Evolutionary conservation across 2,329 filamentous ascomycete genomes (phyloP).

Genomic region (Ascosphaera aggregata): DNA sequence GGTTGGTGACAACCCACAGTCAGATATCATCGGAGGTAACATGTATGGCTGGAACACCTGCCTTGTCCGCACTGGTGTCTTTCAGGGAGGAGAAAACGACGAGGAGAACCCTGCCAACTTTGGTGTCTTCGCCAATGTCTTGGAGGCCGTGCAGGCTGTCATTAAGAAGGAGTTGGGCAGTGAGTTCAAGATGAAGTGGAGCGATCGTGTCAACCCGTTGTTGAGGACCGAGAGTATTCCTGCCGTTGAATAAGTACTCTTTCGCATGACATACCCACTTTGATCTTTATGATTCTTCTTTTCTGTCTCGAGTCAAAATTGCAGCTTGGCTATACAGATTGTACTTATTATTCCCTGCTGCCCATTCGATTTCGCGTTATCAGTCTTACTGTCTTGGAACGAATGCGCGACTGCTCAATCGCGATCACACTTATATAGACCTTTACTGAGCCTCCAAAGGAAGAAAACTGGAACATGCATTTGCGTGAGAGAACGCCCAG

Average conservation of each 20-base stretch:
- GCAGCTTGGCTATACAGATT: conserved; percentile 1
- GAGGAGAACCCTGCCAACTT: conserved; percentile 55
- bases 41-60: conserved; percentile 69
- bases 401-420: too few relatives aligned
- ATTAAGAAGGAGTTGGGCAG: conserved; percentile 46
- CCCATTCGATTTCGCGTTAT: too few relatives aligned
- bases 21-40: conserved; percentile 54
- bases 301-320: not conserved
- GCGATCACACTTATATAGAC: too few relatives aligned
- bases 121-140: conserved; percentile 50
- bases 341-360: too few relatives aligned
- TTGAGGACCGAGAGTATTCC: conserved; percentile 28
- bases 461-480: too few relatives aligned
- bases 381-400: too few relatives aligned
- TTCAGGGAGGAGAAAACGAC: conserved; percentile 54
- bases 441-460: too few relatives aligned
- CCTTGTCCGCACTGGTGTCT: conserved; percentile 53
- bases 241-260: conserved; percentile 29
- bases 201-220: conserved; percentile 46
- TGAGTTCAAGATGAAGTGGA: conserved; percentile 52
- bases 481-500: too few relatives aligned
- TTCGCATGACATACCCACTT: not conserved
- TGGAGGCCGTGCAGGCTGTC: conserved; percentile 45
- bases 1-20: conserved; percentile 52
- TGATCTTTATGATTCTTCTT: not conserved